A percentile compares a stretch with the other conserved stretches of the same genome.
phyloP scores from a whole-genome alignment of 2,329 filamentous ascomycete genomes.

The Ustilaginoidea virens region DNA sequence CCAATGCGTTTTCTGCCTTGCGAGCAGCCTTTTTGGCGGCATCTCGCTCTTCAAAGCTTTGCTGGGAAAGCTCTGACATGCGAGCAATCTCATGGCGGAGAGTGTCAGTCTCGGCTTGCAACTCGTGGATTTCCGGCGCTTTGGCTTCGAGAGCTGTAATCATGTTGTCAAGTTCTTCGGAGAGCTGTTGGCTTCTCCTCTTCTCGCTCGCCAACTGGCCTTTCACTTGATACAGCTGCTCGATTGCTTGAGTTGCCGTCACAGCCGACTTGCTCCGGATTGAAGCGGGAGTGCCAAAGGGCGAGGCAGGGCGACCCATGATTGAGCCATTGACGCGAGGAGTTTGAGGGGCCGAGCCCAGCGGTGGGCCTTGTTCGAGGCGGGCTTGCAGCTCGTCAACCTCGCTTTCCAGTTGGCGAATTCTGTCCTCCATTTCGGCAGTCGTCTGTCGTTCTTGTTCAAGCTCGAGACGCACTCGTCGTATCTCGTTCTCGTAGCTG shows the following conservation, averaged over 20 bases:
- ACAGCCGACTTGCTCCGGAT: slow-evolving; percentile 38
- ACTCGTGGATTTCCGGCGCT: slow-evolving; percentile 75
- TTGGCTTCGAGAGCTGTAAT: slow-evolving; percentile 72
- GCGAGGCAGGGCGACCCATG: slow-evolving; percentile 37
- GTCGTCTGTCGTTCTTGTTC: slow-evolving; percentile 35
- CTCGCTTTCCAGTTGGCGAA: slow-evolving; percentile 35
- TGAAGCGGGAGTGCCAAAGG: slow-evolving; percentile 46
- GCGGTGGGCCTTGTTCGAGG: slow-evolving; percentile 24
- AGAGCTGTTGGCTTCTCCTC: slow-evolving; percentile 58
- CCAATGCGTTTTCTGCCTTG: slow-evolving; percentile 61
- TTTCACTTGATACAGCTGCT: slow-evolving; percentile 53
- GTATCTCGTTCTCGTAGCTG: slow-evolving; percentile 45
- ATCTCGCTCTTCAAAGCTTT: slow-evolving; percentile 69
- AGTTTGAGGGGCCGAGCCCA: slow-evolving; percentile 41
- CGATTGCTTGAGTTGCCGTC: slow-evolving; percentile 46
- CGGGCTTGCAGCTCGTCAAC: slow-evolving; percentile 37
- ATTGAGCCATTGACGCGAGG: slow-evolving; percentile 43
- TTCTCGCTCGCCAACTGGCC: slow-evolving; percentile 59
- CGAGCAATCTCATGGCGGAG: slow-evolving; percentile 69
- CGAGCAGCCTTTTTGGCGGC: slow-evolving; percentile 60
- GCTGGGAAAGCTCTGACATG: slow-evolving; percentile 72
- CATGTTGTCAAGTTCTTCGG: slow-evolving; percentile 69
- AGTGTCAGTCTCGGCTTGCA: slow-evolving; percentile 65
- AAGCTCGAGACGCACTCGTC: slow-evolving; percentile 39
- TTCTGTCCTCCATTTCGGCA: slow-evolving; percentile 29